A percentile compares a stretch with the other conserved stretches of the same genome.
Conservation (phyloP, 345 rosid genomes). For the Lepidium sativum region DNA sequence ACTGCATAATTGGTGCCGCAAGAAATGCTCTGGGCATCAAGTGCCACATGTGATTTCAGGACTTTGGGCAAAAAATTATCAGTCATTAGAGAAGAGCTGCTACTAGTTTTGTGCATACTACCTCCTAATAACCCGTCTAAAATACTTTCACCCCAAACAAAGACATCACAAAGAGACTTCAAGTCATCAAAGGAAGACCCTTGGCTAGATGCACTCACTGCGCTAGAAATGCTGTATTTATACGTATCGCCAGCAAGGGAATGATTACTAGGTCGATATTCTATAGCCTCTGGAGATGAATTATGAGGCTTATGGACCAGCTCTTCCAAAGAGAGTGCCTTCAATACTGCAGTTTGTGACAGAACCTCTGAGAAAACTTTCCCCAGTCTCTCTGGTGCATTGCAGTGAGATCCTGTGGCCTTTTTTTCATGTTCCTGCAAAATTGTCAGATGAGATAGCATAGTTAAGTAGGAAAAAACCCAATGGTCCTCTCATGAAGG, state of each 20-base stretch:
- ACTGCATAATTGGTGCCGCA: slow-evolving; percentile 41
- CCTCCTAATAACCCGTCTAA: slow-evolving; percentile 26
- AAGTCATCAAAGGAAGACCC: slow-evolving; percentile 36
- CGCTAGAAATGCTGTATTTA: slow-evolving; percentile 49
- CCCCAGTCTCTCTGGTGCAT: slow-evolving; percentile 35
- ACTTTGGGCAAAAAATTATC: slow-evolving; percentile 36
- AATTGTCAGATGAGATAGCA: slow-evolving; percentile 1
- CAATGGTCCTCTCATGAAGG: not conserved
- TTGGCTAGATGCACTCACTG: slow-evolving; percentile 37
- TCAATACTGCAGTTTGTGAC: slow-evolving; percentile 39
- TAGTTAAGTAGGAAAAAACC: slow-evolving; percentile 1
- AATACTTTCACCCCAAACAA: slow-evolving; percentile 43
- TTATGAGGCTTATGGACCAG: slow-evolving; percentile 29
- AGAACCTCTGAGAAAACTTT: slow-evolving; percentile 55
- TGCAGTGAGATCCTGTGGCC: slow-evolving; percentile 19
- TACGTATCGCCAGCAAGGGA: slow-evolving; percentile 30
- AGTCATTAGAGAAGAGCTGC: slow-evolving; percentile 20
- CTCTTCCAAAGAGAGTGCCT: slow-evolving; percentile 33
- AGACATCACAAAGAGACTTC: slow-evolving; percentile 35
- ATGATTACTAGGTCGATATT: slow-evolving; percentile 26
- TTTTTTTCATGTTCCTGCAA: slow-evolving; percentile 34
- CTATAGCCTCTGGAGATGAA: slow-evolving; percentile 25
- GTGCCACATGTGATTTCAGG: slow-evolving; percentile 35
- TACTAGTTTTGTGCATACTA: slow-evolving; percentile 21
- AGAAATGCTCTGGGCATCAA: slow-evolving; percentile 37